These are phyloP conservation scores for Mucor ambiguus DNA, from an alignment of 371 early-diverging fungal species.

Conservation along the genomic window DNA sequence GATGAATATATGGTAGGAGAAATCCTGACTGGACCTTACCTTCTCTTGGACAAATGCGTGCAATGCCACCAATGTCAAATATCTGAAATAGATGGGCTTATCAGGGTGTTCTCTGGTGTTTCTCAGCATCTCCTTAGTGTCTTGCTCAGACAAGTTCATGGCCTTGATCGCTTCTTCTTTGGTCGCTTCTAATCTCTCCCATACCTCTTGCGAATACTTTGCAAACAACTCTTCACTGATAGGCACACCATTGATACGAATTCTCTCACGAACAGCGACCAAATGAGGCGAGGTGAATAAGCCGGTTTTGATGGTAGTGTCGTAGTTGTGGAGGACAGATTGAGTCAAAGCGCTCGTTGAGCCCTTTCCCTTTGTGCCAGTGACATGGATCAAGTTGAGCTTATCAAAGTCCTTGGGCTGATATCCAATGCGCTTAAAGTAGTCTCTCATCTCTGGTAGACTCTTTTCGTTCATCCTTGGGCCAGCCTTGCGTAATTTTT, in stretches of 20 bases:
- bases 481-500: slow-evolving; percentile 72
- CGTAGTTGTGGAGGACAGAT: slow-evolving; percentile 60
- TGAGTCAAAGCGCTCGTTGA: slow-evolving; percentile 77
- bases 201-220: slow-evolving; percentile 86
- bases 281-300: slow-evolving; percentile 95
- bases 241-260: slow-evolving; percentile 89
- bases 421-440: slow-evolving; percentile 73
- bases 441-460: slow-evolving; percentile 74
- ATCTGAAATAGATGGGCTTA: slow-evolving; percentile 91
- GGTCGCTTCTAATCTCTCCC: slow-evolving; percentile 70
- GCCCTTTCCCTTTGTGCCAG: slow-evolving; percentile 92
- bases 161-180: slow-evolving; percentile 43
- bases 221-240: slow-evolving; percentile 77
- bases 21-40: slow-evolving; percentile 21
- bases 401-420: slow-evolving; percentile 65
- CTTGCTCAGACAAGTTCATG: slow-evolving; percentile 23
- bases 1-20: slow-evolving; percentile 13
- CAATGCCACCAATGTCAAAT: slow-evolving; percentile 86
- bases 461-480: slow-evolving; percentile 68
- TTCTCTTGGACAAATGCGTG: slow-evolving; percentile 86
- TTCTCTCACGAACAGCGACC: slow-evolving; percentile 91
- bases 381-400: slow-evolving; percentile 80
- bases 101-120: slow-evolving; percentile 51
- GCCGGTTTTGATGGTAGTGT: slow-evolving; percentile 58
- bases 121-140: slow-evolving; percentile 31